Base-by-base conservation (phyloP, 2,329 filamentous ascomycete species). In the Chaetomium strumarium region DNA sequence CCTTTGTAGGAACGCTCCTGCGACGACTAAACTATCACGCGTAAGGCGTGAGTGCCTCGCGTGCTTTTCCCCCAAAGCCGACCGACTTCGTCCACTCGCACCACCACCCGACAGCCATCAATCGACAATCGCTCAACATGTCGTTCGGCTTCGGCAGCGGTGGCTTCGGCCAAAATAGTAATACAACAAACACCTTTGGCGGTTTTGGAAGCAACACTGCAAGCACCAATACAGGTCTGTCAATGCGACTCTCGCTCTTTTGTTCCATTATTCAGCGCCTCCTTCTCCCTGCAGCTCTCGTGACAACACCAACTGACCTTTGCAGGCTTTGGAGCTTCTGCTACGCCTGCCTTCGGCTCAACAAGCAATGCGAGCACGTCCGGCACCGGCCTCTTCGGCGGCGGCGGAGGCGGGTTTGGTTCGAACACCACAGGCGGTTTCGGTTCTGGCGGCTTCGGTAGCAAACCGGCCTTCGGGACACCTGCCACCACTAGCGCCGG, bases 131-230 rank as follows among this genome's bases (percentile, higher is more conserved):
- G 45, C 43, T 49, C 64, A 73, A 58, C 64, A 83, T 83, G 79
- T 79, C 79, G 63, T 79, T 80, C 62, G 74, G 73, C 58, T 73
- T 75, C 57, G 76, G 76, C 63, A 74, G 75, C 65, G 71, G 73
- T 62, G 77, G 80, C 73, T 85, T 85, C 69, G 80, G 80, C 70
- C 77, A 75, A 58, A 81, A 77, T 65, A 24, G 4, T 24, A 74
- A 72, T 51, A 70, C 70, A 46, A 69, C 74, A 64, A 60, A 68
- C 19, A 62, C 59, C 19, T 86, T 86, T 68, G 79, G 79, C 60
- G 81, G 80, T 41, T 84, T 81, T 55, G 78, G 77, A 37, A 48
- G 70, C 51, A 72, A 66, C 55, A 71, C 24, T 7, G 24, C 65
- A 56, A 73, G 62, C 55, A 71, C 64, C 58, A 70, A 68, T 51